A percentile compares a stretch with the other conserved stretches of the same genome.
phyloP scores from a whole-genome alignment of 208 protist genomes.

The Trypanosoma caninum region DNA sequence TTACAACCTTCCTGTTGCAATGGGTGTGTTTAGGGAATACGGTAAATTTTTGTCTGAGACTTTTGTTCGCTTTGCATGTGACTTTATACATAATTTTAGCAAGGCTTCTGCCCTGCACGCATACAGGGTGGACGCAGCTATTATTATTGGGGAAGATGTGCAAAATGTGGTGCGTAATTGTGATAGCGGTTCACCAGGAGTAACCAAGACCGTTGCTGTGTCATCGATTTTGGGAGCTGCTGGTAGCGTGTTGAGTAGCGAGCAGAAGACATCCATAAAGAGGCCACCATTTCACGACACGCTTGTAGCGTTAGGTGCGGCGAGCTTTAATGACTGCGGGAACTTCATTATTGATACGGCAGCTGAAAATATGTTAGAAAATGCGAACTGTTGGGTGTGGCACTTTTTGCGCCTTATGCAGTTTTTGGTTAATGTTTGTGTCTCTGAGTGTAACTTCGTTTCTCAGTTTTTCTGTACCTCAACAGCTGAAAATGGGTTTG shows the following conservation, averaged over 20 bases:
- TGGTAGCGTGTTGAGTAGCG: slow-evolving; percentile 19
- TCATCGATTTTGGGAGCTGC: slow-evolving; percentile 16
- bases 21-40: slow-evolving; percentile 58
- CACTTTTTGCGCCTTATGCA: slow-evolving; percentile 51
- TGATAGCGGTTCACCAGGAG: slow-evolving; percentile 46
- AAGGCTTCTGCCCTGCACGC: slow-evolving; percentile 47
- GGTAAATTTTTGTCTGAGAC: slow-evolving; percentile 52
- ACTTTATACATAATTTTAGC: slow-evolving; percentile 35
- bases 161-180: slow-evolving; percentile 58
- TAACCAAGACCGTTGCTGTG: slow-evolving; percentile 41
- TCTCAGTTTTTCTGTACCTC: slow-evolving; percentile 68
- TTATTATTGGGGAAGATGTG: slow-evolving; percentile 57
- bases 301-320: slow-evolving; percentile 38
- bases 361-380: slow-evolving; percentile 32
- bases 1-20: slow-evolving; percentile 70
- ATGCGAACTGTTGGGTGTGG: slow-evolving; percentile 64
- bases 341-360: slow-evolving; percentile 38
- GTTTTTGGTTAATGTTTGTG: slow-evolving; percentile 49
- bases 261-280: slow-evolving; percentile 31
- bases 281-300: slow-evolving; percentile 59
- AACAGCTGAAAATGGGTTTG: slow-evolving; percentile 42
- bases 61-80: slow-evolving; percentile 40
- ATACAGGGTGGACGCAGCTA: slow-evolving; percentile 50
- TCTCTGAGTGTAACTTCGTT: slow-evolving; percentile 75
- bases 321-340: slow-evolving; percentile 43